phyloP scores from a whole-genome alignment of 768 basidiomycete genomes.

The Hysterangium stoloniferum region DNA sequence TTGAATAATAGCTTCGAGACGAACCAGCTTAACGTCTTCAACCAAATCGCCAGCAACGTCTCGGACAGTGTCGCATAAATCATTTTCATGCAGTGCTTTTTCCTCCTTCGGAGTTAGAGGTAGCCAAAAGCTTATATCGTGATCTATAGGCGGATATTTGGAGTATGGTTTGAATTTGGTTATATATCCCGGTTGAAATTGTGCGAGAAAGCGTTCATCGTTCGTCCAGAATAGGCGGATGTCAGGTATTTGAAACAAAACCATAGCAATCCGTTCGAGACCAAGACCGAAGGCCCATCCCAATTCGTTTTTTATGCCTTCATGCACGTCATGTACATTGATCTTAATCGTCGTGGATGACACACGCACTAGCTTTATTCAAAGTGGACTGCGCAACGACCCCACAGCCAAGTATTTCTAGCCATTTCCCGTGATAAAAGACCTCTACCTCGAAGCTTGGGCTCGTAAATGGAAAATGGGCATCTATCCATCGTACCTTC shows the following conservation, averaged over 20 bases:
- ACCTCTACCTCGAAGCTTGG: constrained; percentile 99
- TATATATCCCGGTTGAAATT: constrained; percentile 74
- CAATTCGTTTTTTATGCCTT: constrained; percentile 74
- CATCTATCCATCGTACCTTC: constrained; percentile 93
- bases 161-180: constrained; percentile 86
- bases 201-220: constrained; percentile 79
- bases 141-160: constrained; percentile 86
- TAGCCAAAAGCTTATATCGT: constrained; percentile 94
- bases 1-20: constrained; percentile 15
- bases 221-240: constrained; percentile 96
- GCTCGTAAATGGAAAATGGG: constrained; percentile 95
- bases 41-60: constrained; percentile 89
- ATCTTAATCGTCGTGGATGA: neutral
- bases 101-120: constrained; percentile 27
- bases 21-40: constrained; percentile 81
- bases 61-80: constrained; percentile 91
- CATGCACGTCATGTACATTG: neutral
- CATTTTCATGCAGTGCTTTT: constrained; percentile 79
- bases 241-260: constrained; percentile 93
- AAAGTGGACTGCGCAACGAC: constrained; percentile 87
- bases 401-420: constrained; percentile 92
- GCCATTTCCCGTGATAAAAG: constrained; percentile 92
- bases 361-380: constrained; percentile 74
- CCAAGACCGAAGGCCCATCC: constrained; percentile 99
- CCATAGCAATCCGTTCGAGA: constrained; percentile 95